These are phyloP conservation scores for Hypholoma sublateritium DNA, from an alignment of 768 basidiomycete genomes.

Conservation along the genomic window DNA sequence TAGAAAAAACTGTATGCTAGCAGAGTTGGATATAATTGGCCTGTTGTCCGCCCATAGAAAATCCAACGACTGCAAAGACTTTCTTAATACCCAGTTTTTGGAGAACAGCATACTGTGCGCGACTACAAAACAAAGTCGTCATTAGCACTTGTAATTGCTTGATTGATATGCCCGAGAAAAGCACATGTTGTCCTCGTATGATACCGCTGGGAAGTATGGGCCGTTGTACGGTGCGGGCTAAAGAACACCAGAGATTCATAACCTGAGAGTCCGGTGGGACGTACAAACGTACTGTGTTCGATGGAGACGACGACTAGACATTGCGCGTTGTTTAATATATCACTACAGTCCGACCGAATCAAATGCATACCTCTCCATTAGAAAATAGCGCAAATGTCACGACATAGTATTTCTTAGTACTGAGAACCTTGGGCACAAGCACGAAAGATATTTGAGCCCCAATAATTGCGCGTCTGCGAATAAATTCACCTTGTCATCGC, in stretches of 20 bases:
- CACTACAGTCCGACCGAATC: background rate
- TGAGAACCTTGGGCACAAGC: slow-evolving; percentile 35
- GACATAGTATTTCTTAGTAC: slow-evolving; percentile 51
- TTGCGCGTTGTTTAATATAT: background rate
- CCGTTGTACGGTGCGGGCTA: slow-evolving; percentile 59
- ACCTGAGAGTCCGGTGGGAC: background rate
- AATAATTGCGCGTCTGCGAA: background rate
- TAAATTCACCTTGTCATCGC: slow-evolving; percentile 43
- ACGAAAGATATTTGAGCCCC: background rate
- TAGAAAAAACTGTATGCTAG: background rate
- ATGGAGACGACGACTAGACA: slow-evolving; percentile 56
- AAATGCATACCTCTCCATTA: slow-evolving; percentile 51
- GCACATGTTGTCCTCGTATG: slow-evolving; percentile 61
- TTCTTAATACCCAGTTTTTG: slow-evolving; percentile 47
- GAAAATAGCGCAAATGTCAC: slow-evolving; percentile 59
- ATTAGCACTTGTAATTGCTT: background rate
- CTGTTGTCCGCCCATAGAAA: slow-evolving; percentile 61
- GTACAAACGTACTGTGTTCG: slow-evolving; percentile 45
- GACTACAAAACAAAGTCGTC: slow-evolving; percentile 28
- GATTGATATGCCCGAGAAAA: background rate
- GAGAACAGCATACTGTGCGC: slow-evolving; percentile 54
- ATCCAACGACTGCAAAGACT: slow-evolving; percentile 48
- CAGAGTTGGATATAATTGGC: background rate
- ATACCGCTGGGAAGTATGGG: slow-evolving; percentile 55
- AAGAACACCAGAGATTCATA: background rate